Evolutionary conservation across 1,139 yeast species (phyloP), one percentile per base, ranked within the genome.

Genomic region (Geotrichum bryndzae): DNA sequence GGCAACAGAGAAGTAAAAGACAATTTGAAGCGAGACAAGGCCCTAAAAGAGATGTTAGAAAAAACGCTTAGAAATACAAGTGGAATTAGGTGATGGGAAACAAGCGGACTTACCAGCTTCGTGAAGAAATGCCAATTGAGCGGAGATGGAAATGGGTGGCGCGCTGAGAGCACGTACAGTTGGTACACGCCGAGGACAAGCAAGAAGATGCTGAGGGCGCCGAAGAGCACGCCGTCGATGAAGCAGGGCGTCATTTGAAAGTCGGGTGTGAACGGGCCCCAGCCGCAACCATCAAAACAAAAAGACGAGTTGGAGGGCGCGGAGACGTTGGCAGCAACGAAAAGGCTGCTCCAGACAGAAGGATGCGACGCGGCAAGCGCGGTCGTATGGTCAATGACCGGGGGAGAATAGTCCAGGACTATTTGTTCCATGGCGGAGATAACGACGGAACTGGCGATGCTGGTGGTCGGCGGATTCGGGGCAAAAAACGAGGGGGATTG

Each of bases 161-260:
- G 75, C 62, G 61, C 57, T 22, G 66, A 59, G 61, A 78, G 69
- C 23, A 60, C 54, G 29, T 56, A 63, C 5, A 86, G 69, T 66
- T 82, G 85, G 63, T 72, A 71, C 0, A 73, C 22, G 0, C 96
- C 95, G 54, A 81, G 75, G 0, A 83, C 53, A 2, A 91, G 69
- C 75, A 88, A 77, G 51, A 84, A 75, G 11, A 81, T 25, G 2
- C 87, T 83, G 0, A 85, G 74, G 1, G 79, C 59, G 48, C 84
- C 82, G 65, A 83, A 76, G 8, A 90, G 72, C 0, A 81, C 77
- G 48, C 96, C 97, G 68, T 88, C 90, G 52, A 87, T 78, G 70
- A 92, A 86, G 70, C 98, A 92, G 1, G 94, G 88, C 0, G 97
- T 85, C 63, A 90, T 81, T 69, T 88, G 96, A 57, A 83, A 83